phyloP scores from a whole-genome alignment of 2,329 filamentous ascomycete genomes.

The Penicillium janthinellum region DNA sequence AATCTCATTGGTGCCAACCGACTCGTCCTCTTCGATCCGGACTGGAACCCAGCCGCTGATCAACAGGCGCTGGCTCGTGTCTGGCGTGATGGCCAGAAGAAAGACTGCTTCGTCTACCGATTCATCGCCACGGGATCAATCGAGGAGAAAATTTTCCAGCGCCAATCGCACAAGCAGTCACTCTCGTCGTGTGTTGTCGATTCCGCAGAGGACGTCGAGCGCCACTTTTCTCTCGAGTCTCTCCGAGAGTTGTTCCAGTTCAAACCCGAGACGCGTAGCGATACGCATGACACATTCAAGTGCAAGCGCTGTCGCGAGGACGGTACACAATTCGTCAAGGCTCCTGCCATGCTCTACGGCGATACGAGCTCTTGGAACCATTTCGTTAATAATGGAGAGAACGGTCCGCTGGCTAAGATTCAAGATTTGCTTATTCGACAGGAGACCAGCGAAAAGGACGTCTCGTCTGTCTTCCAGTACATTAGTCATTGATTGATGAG shows the following conservation, averaged over 20 bases:
- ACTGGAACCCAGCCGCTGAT: slow-evolving; percentile 97
- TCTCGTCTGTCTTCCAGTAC: slow-evolving; percentile 97
- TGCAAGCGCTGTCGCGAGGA: slow-evolving; percentile 92
- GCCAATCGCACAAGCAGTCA: slow-evolving; percentile 97
- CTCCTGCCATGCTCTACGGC: slow-evolving; percentile 92
- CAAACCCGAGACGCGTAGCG: slow-evolving; percentile 77
- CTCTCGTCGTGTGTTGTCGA: slow-evolving; percentile 96
- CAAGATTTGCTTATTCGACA: slow-evolving; percentile 90
- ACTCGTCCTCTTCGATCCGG: slow-evolving; percentile 91
- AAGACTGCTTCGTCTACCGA: slow-evolving; percentile 99
- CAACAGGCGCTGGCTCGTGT: slow-evolving; percentile 96
- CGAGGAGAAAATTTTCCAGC: slow-evolving; percentile 98
- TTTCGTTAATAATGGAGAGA: slow-evolving; percentile 74
- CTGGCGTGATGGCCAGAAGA: slow-evolving; percentile 98
- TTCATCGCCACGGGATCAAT: slow-evolving; percentile 98
- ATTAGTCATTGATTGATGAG: slow-evolving; percentile 72
- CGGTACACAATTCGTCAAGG: slow-evolving; percentile 84
- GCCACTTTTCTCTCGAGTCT: slow-evolving; percentile 91
- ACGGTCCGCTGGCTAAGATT: slow-evolving; percentile 71
- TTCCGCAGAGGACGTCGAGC: slow-evolving; percentile 92
- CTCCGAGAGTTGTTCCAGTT: slow-evolving; percentile 94
- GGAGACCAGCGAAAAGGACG: slow-evolving; percentile 74
- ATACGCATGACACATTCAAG: slow-evolving; percentile 98
- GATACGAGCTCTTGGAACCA: slow-evolving; percentile 99
- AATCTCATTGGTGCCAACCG: slow-evolving; percentile 95